A percentile compares a stretch with the other conserved stretches of the same genome.
phyloP scores from a whole-genome alignment of 2,329 filamentous ascomycete genomes.

The Anthostomella pinea region DNA sequence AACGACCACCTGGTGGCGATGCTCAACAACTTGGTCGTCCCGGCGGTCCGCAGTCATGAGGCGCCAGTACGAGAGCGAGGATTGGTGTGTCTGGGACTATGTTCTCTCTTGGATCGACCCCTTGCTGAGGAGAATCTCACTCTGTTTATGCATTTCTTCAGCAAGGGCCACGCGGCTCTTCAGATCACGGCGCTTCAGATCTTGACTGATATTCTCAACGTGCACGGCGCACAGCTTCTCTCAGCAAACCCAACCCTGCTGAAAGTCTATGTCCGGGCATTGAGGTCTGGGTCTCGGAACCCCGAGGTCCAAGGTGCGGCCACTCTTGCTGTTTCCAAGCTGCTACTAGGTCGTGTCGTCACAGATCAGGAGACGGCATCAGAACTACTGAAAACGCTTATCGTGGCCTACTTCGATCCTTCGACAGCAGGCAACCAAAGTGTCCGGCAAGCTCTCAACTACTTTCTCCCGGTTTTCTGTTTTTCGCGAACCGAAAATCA shows the following conservation, averaged over 20 bases:
- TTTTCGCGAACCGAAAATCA: slow-evolving; percentile 83
- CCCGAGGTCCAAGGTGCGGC: slow-evolving; percentile 78
- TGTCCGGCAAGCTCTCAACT: slow-evolving; percentile 82
- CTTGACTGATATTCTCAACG: slow-evolving; percentile 86
- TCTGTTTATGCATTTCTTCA: slow-evolving; percentile 94
- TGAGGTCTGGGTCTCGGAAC: slow-evolving; percentile 67
- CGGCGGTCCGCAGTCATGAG: slow-evolving; percentile 89
- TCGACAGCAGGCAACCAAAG: slow-evolving; percentile 76
- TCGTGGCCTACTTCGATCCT: slow-evolving; percentile 87
- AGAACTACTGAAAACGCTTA: slow-evolving; percentile 79
- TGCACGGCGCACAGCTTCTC: slow-evolving; percentile 78
- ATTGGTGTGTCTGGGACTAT: slow-evolving; percentile 83
- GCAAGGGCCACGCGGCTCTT: slow-evolving; percentile 83
- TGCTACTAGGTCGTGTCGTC: slow-evolving; percentile 78
- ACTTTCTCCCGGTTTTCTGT: slow-evolving; percentile 93
- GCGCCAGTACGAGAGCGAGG: slow-evolving; percentile 89
- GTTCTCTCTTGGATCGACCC: slow-evolving; percentile 85
- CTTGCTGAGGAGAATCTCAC: slow-evolving; percentile 89
- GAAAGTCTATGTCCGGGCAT: slow-evolving; percentile 81
- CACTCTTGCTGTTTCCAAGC: slow-evolving; percentile 78
- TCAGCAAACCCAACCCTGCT: slow-evolving; percentile 66
- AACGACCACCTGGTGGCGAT: slow-evolving; percentile 94
- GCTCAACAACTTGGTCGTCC: slow-evolving; percentile 94
- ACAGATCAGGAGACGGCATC: slow-evolving; percentile 64
- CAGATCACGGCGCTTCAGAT: slow-evolving; percentile 91